Evolutionary conservation across 345 rosid genomes (phyloP).

Genomic region (Acer saccharum): DNA sequence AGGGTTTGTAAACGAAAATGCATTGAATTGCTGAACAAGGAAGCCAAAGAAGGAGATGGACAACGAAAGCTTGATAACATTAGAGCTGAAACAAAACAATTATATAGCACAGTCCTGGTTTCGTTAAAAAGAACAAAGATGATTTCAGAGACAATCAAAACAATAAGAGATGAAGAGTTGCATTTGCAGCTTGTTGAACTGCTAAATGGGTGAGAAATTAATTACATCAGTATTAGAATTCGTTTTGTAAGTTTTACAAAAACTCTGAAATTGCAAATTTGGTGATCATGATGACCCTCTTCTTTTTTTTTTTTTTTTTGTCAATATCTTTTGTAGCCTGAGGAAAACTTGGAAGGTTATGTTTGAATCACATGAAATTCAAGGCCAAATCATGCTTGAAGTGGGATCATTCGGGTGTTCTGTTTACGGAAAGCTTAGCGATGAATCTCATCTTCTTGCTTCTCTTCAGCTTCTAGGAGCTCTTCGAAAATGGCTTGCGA

Average conservation of each 20-base stretch:
- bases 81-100: constrained; percentile 27
- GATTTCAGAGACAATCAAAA: constrained; percentile 29
- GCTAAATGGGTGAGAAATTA: constrained; percentile 39
- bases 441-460: constrained; percentile 42
- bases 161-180: constrained; percentile 52
- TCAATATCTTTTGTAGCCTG: constrained; percentile 23
- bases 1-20: constrained; percentile 37
- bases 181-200: constrained; percentile 47
- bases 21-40: constrained; percentile 16
- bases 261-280: not conserved
- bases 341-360: constrained; percentile 42
- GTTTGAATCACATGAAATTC: constrained; percentile 43
- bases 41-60: constrained; percentile 10
- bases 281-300: constrained; percentile 2
- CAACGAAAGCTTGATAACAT: constrained; percentile 23
- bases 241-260: not conserved
- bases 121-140: constrained; percentile 38
- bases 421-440: constrained; percentile 23
- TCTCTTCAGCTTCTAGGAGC: constrained; percentile 45
- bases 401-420: constrained; percentile 34
- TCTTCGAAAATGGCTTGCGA: constrained; percentile 38
- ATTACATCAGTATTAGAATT: not conserved
- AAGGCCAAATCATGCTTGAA: constrained; percentile 37
- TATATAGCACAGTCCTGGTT: constrained; percentile 38
- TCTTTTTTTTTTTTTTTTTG: constrained; percentile 8